Conservation (phyloP, 495 filamentous ascomycete genomes). For the Trichoderma erinaceum region DNA sequence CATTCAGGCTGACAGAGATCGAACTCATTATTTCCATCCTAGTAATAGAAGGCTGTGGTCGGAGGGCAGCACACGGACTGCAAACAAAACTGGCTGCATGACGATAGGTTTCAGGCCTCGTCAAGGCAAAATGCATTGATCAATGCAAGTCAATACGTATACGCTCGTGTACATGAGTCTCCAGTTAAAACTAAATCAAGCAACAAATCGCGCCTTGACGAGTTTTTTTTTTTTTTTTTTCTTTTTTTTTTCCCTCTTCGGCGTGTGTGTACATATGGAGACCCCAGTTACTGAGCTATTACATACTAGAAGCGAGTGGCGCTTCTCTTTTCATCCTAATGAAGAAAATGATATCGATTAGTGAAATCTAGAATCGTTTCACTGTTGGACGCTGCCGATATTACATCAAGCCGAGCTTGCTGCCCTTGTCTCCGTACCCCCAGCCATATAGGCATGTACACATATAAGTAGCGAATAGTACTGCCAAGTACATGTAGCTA, state of each 20-base stretch:
- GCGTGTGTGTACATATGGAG: background rate
- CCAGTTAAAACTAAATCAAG: background rate
- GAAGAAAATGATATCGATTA: no score
- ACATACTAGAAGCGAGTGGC: background rate
- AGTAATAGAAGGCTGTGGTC: background rate
- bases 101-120: background rate
- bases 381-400: no score
- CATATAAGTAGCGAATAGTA: no score
- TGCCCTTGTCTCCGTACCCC: no score
- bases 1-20: no score
- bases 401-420: no score
- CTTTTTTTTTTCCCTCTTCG: background rate
- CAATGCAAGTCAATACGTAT: background rate
- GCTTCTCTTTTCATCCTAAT: background rate
- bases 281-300: background rate
- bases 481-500: no score
- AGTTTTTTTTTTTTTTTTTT: background rate
- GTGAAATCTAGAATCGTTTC: no score
- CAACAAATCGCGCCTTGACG: background rate
- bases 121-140: background rate
- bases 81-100: background rate
- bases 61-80: background rate
- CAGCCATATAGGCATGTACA: no score
- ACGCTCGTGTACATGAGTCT: background rate
- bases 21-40: no score